A percentile compares a stretch with the other conserved stretches of the same genome.
Conservation (phyloP, 306 rosid species). For the Hippophae rhamnoides region DNA sequence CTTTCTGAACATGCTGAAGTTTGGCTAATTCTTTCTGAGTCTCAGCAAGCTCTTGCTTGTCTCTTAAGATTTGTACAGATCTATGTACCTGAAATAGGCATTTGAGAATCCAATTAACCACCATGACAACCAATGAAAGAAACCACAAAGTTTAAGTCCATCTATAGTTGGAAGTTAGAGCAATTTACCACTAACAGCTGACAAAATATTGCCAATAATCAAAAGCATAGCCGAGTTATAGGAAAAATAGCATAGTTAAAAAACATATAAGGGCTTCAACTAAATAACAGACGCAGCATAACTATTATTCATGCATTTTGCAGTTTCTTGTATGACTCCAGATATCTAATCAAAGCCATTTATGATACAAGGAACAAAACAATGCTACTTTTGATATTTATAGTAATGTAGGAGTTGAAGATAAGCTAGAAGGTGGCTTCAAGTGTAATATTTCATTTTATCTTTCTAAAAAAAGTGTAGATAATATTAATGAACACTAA, state of each 20-base stretch:
- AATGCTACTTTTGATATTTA: no score
- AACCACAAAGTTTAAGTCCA: neutral
- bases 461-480: no score
- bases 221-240: no score
- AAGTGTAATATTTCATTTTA: no score
- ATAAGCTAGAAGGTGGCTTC: no score
- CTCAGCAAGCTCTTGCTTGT: conserved; percentile 94
- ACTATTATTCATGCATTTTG: neutral
- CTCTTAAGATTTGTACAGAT: conserved; percentile 89
- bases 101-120: neutral
- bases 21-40: conserved; percentile 91
- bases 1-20: conserved; percentile 84
- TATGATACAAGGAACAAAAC: neutral
- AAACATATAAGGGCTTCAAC: no score
- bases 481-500: no score
- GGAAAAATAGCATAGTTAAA: no score
- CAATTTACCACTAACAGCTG: no score
- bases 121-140: neutral
- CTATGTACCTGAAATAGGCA: conserved; percentile 70
- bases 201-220: no score
- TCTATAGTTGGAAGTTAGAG: no score
- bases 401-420: neutral
- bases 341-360: neutral
- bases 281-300: no score
- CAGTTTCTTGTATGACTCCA: neutral